Conservation (phyloP, 768 basidiomycete genomes). For the Cyathus striatus region DNA sequence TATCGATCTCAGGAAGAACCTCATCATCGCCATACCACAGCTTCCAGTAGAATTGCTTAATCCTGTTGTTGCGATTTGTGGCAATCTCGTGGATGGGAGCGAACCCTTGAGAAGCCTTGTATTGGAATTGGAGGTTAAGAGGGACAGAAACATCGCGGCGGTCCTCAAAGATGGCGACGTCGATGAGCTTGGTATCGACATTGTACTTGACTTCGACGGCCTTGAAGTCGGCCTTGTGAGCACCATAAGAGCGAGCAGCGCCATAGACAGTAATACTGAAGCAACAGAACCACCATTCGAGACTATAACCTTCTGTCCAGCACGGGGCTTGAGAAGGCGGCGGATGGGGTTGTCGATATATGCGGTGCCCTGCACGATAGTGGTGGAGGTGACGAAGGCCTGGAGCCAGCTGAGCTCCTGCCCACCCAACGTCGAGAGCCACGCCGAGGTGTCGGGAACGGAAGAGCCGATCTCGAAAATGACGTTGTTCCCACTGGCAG, state of each 20-base stretch:
- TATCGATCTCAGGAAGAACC: constrained; percentile 68
- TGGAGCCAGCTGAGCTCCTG: constrained; percentile 80
- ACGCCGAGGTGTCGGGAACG: constrained; percentile 59
- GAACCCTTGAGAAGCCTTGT: constrained; percentile 83
- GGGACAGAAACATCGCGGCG: constrained; percentile 73
- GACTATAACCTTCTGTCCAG: constrained; percentile 74
- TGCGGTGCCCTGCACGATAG: constrained; percentile 79
- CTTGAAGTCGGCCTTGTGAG: constrained; percentile 73
- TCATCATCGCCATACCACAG: constrained; percentile 93
- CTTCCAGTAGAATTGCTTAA: constrained; percentile 98
- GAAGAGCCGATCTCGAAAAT: constrained; percentile 44
- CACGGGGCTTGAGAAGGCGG: constrained; percentile 80
- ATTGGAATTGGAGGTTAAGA: constrained; percentile 75
- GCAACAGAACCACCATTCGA: constrained; percentile 39
- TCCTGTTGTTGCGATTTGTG: constrained; percentile 76
- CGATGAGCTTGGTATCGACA: constrained; percentile 47
- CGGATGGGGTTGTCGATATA: constrained; percentile 89
- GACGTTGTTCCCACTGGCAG: constrained; percentile 36
- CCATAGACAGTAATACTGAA: constrained; percentile 63
- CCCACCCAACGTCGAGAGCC: constrained; percentile 85
- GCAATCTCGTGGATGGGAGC: constrained; percentile 92
- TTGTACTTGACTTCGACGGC: constrained; percentile 71
- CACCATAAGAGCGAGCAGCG: constrained; percentile 73
- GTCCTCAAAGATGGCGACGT: constrained; percentile 79
- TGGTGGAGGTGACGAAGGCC: constrained; percentile 76